A percentile compares a stretch with the other conserved stretches of the same genome.
phyloP scores from a whole-genome alignment of 23 red algal species.

The Chondrus crispus region DNA sequence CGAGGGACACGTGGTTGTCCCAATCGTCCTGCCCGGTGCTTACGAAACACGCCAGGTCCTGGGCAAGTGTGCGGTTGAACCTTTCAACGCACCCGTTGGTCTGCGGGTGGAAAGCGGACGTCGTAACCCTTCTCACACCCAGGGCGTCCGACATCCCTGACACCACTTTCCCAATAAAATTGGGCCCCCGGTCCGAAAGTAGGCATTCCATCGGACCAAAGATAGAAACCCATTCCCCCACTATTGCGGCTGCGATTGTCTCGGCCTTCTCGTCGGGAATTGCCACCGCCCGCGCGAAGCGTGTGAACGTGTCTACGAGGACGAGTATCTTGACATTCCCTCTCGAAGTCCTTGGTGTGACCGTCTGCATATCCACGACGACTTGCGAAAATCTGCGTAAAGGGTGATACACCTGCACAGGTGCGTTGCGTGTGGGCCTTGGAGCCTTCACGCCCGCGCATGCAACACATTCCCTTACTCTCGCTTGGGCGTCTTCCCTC shows the following conservation, averaged over 20 bases:
- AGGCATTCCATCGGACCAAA: constrained; percentile 10
- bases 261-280: not conserved
- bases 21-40: no score
- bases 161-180: constrained; percentile 4
- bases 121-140: no score
- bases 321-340: not conserved
- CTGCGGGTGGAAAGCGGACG: no score
- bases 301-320: not conserved
- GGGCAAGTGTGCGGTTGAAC: no score
- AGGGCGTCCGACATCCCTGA: no score
- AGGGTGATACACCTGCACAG: not conserved
- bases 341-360: not conserved
- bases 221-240: not conserved
- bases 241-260: constrained; percentile 7
- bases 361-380: not conserved
- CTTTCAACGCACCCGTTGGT: no score
- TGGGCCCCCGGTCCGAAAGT: not conserved
- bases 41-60: no score
- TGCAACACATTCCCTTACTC: not conserved
- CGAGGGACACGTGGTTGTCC: no score
- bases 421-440: not conserved
- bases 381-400: not conserved
- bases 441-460: not conserved
- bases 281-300: not conserved
- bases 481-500: not conserved